Percentiles rank a stretch among this genome's conserved stretches.
phyloP scores from a whole-genome alignment of 2,329 filamentous ascomycete species.

The Venturia aucupariae region DNA sequence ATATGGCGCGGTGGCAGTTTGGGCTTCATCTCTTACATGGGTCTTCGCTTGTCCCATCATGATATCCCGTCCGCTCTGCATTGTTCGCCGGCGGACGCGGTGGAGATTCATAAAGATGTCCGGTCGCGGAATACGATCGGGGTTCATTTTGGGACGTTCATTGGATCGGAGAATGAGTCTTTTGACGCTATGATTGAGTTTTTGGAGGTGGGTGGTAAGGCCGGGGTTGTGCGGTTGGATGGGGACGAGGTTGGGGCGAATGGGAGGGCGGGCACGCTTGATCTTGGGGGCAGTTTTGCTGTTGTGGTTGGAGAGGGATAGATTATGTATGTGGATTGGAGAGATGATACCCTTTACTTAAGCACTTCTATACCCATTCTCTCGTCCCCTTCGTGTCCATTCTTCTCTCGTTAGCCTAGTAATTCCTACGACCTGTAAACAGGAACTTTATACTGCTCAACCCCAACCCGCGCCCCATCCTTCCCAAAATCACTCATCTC shows the following conservation, averaged over 20 bases:
- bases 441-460: not conserved
- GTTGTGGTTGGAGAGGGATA: not conserved
- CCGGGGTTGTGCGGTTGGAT: not conserved
- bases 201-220: constrained; percentile 4
- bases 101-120: constrained; percentile 14
- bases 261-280: constrained; percentile 2
- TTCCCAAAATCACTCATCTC: not conserved
- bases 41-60: constrained; percentile 10
- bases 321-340: too few species aligned
- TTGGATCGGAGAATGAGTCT: constrained; percentile 11
- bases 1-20: constrained; percentile 15
- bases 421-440: not conserved
- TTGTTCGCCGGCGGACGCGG: constrained; percentile 10
- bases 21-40: constrained; percentile 12
- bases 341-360: not conserved
- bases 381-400: not conserved
- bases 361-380: not conserved
- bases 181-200: constrained; percentile 11
- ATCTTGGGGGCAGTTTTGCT: constrained; percentile 11
- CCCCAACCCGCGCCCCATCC: not conserved
- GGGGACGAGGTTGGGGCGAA: not conserved
- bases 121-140: constrained; percentile 1
- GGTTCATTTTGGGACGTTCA: constrained; percentile 14
- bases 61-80: constrained; percentile 10
- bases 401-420: too few species aligned